Conservation (phyloP, 2,329 filamentous ascomycete species). For the Parascedosporium putredinis region DNA sequence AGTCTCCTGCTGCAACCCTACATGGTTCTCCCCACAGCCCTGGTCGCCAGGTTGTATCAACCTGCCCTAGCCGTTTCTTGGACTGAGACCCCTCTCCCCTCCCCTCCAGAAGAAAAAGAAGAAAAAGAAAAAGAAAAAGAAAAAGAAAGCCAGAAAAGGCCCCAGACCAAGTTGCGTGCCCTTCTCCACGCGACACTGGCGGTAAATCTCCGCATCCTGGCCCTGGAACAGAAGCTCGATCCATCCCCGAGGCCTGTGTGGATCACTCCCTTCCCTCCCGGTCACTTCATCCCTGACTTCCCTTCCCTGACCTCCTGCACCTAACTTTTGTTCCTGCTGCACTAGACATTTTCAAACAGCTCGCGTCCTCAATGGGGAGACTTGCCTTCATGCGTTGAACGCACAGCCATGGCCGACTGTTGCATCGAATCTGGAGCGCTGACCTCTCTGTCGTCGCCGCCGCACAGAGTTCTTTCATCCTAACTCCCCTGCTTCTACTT, state of each 20-base stretch:
- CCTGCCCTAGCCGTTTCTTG: background rate
- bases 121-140: no score
- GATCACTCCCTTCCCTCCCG: background rate
- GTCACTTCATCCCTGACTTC: background rate
- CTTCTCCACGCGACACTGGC: background rate
- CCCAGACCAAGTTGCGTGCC: no score
- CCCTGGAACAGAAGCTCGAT: background rate
- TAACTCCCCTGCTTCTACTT: slow-evolving; percentile 1
- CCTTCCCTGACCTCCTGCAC: background rate
- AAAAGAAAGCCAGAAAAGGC: no score
- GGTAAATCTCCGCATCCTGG: background rate
- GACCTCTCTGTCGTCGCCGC: background rate
- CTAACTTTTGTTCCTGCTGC: background rate
- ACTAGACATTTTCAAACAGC: slow-evolving; percentile 7
- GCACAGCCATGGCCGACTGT: background rate
- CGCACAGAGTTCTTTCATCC: slow-evolving; percentile 1
- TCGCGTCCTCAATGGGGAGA: slow-evolving; percentile 1
- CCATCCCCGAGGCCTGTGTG: background rate
- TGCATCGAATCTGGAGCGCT: background rate
- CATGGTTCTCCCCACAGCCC: background rate
- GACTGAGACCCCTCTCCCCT: no score
- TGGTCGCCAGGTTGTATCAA: background rate
- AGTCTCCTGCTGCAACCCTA: slow-evolving; percentile 5
- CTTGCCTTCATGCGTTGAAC: slow-evolving; percentile 7
- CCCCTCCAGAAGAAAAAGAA: no score